Percentiles rank a stretch among this genome's conserved stretches.
phyloP scores from a whole-genome alignment of 805 yeast genomes.

The Candida yuanshanica region DNA sequence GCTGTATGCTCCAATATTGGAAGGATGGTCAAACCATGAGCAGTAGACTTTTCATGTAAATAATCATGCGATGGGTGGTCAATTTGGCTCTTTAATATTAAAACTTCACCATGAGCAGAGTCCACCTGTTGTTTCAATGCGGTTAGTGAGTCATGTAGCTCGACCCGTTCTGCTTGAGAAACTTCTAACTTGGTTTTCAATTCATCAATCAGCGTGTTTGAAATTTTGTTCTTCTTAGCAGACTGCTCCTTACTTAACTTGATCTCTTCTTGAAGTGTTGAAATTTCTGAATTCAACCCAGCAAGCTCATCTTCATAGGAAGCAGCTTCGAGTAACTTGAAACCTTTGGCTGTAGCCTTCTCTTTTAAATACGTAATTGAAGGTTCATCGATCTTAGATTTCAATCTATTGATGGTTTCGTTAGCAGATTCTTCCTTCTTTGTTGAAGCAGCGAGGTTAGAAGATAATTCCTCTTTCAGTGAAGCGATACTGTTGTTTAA shows the following conservation, averaged over 20 bases:
- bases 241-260: background rate
- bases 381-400: constrained; percentile 5
- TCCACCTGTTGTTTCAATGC: constrained; percentile 6
- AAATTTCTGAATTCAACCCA: background rate
- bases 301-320: constrained; percentile 2
- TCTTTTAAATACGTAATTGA: constrained; percentile 1
- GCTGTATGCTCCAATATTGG: constrained; percentile 18
- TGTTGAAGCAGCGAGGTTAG: background rate
- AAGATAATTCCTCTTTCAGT: constrained; percentile 14
- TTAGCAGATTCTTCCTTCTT: constrained; percentile 8
- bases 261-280: constrained; percentile 2
- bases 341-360: constrained; percentile 14
- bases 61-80: constrained; percentile 29
- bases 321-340: constrained; percentile 10
- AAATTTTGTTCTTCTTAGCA: constrained; percentile 1
- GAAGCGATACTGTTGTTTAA: constrained; percentile 7
- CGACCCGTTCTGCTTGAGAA: constrained; percentile 1
- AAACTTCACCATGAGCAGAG: constrained; percentile 9
- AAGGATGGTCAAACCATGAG: constrained; percentile 24
- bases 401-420: background rate
- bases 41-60: constrained; percentile 24
- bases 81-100: constrained; percentile 9
- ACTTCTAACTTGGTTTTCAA: background rate
- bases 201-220: background rate
- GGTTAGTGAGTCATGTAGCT: background rate